Evolutionary conservation across 345 rosid genomes (phyloP).

Genomic region (Syzygium aqueum): DNA sequence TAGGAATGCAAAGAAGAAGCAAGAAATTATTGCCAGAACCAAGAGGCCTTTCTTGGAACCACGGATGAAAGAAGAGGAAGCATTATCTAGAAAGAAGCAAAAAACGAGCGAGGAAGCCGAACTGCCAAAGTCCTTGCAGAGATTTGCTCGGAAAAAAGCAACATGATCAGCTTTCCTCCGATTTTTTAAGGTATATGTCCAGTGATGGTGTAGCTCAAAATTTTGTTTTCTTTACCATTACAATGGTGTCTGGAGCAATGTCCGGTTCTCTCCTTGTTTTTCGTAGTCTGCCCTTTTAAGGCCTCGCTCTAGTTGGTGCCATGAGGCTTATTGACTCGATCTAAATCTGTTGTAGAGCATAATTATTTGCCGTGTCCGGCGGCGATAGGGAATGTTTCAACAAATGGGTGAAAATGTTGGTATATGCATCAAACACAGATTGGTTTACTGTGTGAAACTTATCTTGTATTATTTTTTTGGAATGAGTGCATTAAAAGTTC

Average conservation of each 20-base stretch:
- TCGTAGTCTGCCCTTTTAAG: background rate
- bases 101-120: constrained; percentile 29
- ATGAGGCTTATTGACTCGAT: background rate
- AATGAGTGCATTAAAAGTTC: too few relatives aligned
- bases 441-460: too few relatives aligned
- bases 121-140: constrained; percentile 48
- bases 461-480: too few relatives aligned
- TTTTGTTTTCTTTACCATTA: background rate
- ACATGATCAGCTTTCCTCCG: background rate
- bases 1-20: constrained; percentile 52
- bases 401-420: too few relatives aligned
- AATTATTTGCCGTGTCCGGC: background rate
- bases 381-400: background rate
- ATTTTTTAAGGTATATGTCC: background rate
- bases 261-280: background rate
- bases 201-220: background rate
- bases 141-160: constrained; percentile 35
- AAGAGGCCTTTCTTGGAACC: constrained; percentile 71
- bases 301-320: background rate
- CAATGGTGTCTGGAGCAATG: background rate
- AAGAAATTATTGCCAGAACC: constrained; percentile 36
- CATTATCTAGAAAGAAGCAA: constrained; percentile 42
- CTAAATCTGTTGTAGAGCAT: background rate
- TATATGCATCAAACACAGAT: too few relatives aligned
- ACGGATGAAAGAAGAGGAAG: constrained; percentile 14